Evolutionary conservation across 345 rosid genomes (phyloP), one percentile per base, ranked within the genome.

Genomic region (Hevea brasiliensis): DNA sequence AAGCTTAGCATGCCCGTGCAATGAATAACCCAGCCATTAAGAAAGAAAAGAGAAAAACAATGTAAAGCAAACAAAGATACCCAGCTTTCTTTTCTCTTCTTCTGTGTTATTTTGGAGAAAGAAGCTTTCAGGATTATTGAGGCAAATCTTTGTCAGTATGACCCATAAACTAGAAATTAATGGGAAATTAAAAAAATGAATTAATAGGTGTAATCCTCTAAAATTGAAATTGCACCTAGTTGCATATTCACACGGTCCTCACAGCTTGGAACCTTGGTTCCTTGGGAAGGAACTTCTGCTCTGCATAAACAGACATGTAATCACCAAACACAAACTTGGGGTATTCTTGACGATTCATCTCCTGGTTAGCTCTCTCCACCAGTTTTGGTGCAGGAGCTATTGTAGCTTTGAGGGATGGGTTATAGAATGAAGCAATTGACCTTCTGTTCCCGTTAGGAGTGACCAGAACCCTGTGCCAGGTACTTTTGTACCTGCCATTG

Each of bases 371-470:
- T 15, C 72, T 64, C 62, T 67, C 81, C 57, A 63, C 26, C 54
- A 88, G 74, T 69, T 84, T 75, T 4, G 71, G 71, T 0, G 94
- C 92, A 0, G 94, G 97, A 59, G 92, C 93, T 6, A 94, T 90
- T 57, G 91, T 90, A 44, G 98, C 96, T 65, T 75, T 81, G 7
- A 87, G 80, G 0, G 92, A 90, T 1, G 98, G 98, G 65, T 90
- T 94, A 73, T 92, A 94, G 74, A 92, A 94, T 0, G 97, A 92
- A 66, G 97, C 98, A 60, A 94, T 80, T 0, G 98, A 94, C 77
- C 93, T 81, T 81, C 97, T 62, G 80, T 88, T 92, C 35, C 93
- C 90, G 6, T 83, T 81, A 1, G 70, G 62, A 17, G 79, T 73
- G 0, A 90, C 89, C 71, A 85, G 56, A 65, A 90, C 85, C 14